A percentile compares a stretch with the other conserved stretches of the same genome.
Evolutionary conservation across 768 basidiomycete species (phyloP).

Genomic region (Calocybe gangraenosa): DNA sequence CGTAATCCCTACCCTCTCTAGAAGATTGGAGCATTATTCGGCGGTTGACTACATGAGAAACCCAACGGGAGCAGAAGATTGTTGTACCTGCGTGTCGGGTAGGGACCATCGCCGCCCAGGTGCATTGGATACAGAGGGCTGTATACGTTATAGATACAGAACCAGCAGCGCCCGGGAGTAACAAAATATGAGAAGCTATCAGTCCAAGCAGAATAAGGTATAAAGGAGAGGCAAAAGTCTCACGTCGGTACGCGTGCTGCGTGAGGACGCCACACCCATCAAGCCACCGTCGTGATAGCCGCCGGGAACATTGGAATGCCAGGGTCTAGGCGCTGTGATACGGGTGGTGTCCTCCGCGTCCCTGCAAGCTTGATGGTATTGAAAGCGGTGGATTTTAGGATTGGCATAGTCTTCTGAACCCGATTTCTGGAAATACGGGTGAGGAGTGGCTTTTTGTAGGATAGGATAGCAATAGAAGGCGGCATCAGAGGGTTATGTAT

Average conservation of each 20-base stretch:
- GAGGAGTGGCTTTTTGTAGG: no score
- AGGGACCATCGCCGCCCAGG: slow-evolving; percentile 13
- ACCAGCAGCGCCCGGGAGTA: not conserved
- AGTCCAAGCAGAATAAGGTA: not conserved
- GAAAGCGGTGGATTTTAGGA: no score
- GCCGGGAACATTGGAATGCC: no score
- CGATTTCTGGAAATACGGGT: no score
- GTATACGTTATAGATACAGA: not conserved
- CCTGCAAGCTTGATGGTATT: no score
- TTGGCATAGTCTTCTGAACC: no score
- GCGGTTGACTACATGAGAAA: not conserved
- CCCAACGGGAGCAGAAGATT: not conserved
- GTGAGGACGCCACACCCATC: not conserved
- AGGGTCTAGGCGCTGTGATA: no score
- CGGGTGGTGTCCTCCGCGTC: no score
- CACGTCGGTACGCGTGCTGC: not conserved
- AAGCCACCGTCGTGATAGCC: no score
- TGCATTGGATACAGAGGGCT: not conserved
- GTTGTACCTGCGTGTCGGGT: slow-evolving; percentile 6
- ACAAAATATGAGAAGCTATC: not conserved
- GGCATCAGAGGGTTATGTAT: no score
- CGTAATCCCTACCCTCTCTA: not conserved
- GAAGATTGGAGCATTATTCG: no score
- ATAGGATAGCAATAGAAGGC: no score
- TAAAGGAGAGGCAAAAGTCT: not conserved